Evolutionary conservation across 768 basidiomycete species (phyloP), one percentile per base, ranked within the genome.

Genomic region (Cystobasidium onofrii): DNA sequence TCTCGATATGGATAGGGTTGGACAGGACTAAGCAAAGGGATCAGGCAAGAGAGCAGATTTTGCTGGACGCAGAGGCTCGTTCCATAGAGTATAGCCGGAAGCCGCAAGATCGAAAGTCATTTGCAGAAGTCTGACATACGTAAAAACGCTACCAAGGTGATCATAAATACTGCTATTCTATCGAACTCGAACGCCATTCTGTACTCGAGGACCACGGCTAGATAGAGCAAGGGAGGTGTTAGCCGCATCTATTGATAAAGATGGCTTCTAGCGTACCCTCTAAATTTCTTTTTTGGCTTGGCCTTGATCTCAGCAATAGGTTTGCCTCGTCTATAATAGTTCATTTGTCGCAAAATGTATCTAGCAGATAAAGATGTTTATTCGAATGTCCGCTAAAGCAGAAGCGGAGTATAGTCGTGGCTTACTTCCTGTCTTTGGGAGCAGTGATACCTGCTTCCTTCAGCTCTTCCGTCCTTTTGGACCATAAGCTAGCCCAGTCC

Each of bases 361-460:
- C 69, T 71, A 52, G n/a, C 4, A 39, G n/a, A 2, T 39, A 7
- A 18, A 15, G 3, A 15, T 18, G 23, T 15, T 61, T 27, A 61
- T 9, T 15, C 31, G 29, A 9, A 3, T 20, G 10, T 15, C 12
- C 63, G n/a, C n/a, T n/a, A 13, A 64, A 31, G 27, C 36, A 9
- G 57, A 13, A 60, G 2, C 6, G 57, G 12, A 29, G 25, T 15
- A 17, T 13, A 12, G 34, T 13, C 10, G 4, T 13, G 4, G 3
- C 69, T 29, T 39, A 71, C 69, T 71, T 71, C 41, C 69, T 55
- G 31, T 71, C 69, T 44, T 71, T 71, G 27, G 69, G 69, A 36
- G 69, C 69, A 34, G 69, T 71, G 25, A 71, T 60, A 36, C 69
- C 69, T 1, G 69, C 69, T 57, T 55, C 69, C 25, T 71, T 71